Conservation (phyloP, 305 asterid genomes). For the Withania somnifera region DNA sequence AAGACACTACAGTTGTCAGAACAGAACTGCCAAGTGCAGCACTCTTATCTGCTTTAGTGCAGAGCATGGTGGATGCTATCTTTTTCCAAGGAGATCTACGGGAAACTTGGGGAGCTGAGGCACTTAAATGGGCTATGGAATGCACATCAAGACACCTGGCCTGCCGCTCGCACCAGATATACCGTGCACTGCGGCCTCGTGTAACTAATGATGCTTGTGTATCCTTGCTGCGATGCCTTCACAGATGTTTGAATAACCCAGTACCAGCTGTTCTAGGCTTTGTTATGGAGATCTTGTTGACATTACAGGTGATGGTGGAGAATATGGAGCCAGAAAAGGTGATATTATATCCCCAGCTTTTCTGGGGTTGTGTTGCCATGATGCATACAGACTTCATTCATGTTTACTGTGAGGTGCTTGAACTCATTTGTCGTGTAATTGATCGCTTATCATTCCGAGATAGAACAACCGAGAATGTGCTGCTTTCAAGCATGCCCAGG, state of each 20-base stretch:
- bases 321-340: constrained; percentile 99
- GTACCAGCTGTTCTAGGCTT: constrained; percentile 90
- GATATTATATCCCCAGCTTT: constrained; percentile 94
- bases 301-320: constrained; percentile 98
- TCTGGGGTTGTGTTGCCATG: constrained; percentile 99
- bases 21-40: constrained; percentile 96
- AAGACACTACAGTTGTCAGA: constrained; percentile 80
- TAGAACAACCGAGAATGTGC: constrained; percentile 94
- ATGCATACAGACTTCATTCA: constrained; percentile 98
- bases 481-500: constrained; percentile 97
- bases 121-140: constrained; percentile 99
- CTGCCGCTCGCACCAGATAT: constrained; percentile 97
- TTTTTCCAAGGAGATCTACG: constrained; percentile 98
- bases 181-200: constrained; percentile 86
- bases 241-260: constrained; percentile 89
- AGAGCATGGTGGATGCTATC: constrained; percentile 99
- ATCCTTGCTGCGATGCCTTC: constrained; percentile 89
- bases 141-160: constrained; percentile 99
- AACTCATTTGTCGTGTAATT: constrained; percentile 88
- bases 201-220: constrained; percentile 98
- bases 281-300: constrained; percentile 83
- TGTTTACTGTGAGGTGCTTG: constrained; percentile 95
- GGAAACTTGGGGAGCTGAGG: constrained; percentile 98
- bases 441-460: constrained; percentile 90
- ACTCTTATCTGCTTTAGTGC: constrained; percentile 92